Evolutionary conservation across 2,329 filamentous ascomycete genomes (phyloP).

Genomic region (Cercospora sojina): DNA sequence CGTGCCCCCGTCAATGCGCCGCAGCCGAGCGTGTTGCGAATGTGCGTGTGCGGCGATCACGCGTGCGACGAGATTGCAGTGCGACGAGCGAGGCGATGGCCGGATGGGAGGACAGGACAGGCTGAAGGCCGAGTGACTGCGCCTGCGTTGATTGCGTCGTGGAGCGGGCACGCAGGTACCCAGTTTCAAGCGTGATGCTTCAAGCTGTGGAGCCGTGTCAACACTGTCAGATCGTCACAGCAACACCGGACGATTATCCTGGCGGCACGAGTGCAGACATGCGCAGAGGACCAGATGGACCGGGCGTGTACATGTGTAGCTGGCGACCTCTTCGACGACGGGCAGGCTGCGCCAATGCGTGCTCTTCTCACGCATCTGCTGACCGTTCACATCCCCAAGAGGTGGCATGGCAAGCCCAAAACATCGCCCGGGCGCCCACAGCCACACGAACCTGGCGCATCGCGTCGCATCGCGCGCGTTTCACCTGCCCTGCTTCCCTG

Average conservation of each 20-base stretch:
- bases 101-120: background rate
- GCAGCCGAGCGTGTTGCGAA: conserved; percentile 9
- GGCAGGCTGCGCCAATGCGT: background rate
- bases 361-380: background rate
- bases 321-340: background rate
- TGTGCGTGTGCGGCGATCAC: background rate
- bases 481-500: conserved; percentile 1
- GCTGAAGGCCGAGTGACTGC: conserved; percentile 6
- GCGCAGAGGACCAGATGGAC: background rate
- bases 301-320: background rate
- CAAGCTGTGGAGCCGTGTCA: conserved; percentile 6
- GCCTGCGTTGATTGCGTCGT: conserved; percentile 21
- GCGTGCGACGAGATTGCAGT: background rate
- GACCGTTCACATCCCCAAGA: background rate
- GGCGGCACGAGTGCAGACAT: background rate
- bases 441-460: conserved; percentile 7
- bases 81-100: background rate
- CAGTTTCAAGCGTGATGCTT: conserved; percentile 6
- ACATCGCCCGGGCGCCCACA: conserved; percentile 8
- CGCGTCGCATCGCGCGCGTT: too few relatives aligned
- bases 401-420: conserved; percentile 1
- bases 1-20: conserved; percentile 2
- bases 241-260: conserved; percentile 3
- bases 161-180: conserved; percentile 10
- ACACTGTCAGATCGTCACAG: conserved; percentile 6